phyloP scores from a whole-genome alignment of 2,329 filamentous ascomycete genomes.

The Zasmidium cellare region DNA sequence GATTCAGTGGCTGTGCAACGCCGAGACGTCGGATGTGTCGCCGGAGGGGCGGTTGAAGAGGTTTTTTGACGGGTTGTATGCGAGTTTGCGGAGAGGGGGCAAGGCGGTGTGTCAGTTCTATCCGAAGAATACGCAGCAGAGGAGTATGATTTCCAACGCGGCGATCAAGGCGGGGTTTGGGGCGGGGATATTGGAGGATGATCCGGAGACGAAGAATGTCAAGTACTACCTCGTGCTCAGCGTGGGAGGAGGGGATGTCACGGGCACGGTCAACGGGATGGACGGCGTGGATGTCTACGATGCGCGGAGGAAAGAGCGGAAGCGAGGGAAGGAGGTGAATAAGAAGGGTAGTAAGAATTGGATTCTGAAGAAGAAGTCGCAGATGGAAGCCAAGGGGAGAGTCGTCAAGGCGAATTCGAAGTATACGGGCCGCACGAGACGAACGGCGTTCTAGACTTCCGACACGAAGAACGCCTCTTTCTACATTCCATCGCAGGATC shows the following conservation, averaged over 20 bases:
- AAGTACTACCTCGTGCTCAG: constrained; percentile 97
- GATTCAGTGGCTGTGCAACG: constrained; percentile 98
- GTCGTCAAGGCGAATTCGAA: constrained; percentile 89
- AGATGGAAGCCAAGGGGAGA: constrained; percentile 93
- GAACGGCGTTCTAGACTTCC: constrained; percentile 64
- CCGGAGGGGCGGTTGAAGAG: constrained; percentile 74
- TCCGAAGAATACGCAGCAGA: constrained; percentile 89
- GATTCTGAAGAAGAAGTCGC: constrained; percentile 84
- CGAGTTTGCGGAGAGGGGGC: constrained; percentile 77
- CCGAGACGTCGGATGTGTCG: constrained; percentile 81
- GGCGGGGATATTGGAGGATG: constrained; percentile 90
- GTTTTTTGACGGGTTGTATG: constrained; percentile 93
- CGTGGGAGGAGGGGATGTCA: constrained; percentile 80
- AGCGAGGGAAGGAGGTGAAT: constrained; percentile 53
- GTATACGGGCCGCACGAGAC: constrained; percentile 88
- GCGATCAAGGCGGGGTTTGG: constrained; percentile 94
- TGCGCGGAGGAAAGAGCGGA: constrained; percentile 55
- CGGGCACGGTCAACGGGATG: constrained; percentile 85
- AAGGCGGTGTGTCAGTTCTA: constrained; percentile 97
- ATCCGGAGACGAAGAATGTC: constrained; percentile 91
- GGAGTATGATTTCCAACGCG: constrained; percentile 86
- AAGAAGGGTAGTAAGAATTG: constrained; percentile 81
- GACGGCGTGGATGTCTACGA: constrained; percentile 78
- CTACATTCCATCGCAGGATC: background rate
- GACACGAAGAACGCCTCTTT: background rate